A percentile compares a stretch with the other conserved stretches of the same genome.
Conservation (phyloP, 2,329 filamentous ascomycete genomes). For the Bipolaris victoriae region DNA sequence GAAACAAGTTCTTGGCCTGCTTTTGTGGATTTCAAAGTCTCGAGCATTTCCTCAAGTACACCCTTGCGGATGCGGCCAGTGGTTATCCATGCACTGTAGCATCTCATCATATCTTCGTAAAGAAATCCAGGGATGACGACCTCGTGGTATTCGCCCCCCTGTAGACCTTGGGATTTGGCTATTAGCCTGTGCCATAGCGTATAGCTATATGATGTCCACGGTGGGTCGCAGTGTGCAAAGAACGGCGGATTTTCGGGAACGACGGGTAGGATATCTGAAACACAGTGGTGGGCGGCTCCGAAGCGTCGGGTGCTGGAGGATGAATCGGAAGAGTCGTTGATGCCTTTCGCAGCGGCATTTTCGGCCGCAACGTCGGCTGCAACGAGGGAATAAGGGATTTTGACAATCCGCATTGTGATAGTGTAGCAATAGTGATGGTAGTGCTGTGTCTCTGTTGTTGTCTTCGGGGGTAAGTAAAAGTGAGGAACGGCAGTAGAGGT, state of each 20-base stretch:
- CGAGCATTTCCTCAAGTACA: constrained; percentile 9
- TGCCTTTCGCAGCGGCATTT: constrained; percentile 4
- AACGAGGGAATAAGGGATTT: constrained; percentile 16
- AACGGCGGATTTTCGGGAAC: constrained; percentile 5
- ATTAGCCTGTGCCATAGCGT: constrained; percentile 53
- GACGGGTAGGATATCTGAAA: constrained; percentile 12
- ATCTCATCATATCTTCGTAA: constrained; percentile 40
- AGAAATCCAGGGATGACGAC: constrained; percentile 24
- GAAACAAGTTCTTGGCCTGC: constrained; percentile 5
- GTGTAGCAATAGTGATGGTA: background rate
- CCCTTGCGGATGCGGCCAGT: background rate
- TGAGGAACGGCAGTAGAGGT: no score
- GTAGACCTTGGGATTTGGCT: constrained; percentile 42
- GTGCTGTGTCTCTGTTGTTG: background rate
- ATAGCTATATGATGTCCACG: constrained; percentile 48
- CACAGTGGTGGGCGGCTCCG: constrained; percentile 17
- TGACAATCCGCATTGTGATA: constrained; percentile 16
- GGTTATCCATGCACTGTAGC: constrained; percentile 12
- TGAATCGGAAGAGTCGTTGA: constrained; percentile 13
- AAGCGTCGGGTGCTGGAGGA: constrained; percentile 20
- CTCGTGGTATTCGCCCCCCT: constrained; percentile 26
- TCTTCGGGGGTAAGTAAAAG: no score
- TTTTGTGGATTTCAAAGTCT: constrained; percentile 4
- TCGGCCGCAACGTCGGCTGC: constrained; percentile 10
- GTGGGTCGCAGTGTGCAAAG: constrained; percentile 22